Base-by-base conservation (phyloP, 1,284 basidiomycete genomes). In the Moesziomyces globuligerus region DNA sequence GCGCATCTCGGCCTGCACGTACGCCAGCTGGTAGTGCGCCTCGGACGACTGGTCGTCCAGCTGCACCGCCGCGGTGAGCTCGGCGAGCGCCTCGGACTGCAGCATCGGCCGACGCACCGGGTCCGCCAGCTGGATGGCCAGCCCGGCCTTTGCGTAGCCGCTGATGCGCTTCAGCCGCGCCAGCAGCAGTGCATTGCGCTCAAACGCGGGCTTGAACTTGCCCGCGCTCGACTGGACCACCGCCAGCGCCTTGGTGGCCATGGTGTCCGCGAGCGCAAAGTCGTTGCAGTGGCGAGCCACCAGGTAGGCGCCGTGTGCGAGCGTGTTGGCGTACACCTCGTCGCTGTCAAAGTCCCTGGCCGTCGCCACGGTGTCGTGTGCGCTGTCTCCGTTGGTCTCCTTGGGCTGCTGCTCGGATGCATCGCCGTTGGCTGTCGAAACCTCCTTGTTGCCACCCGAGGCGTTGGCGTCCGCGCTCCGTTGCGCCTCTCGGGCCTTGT, bases 1-100 rank as follows among this genome's bases (percentile, higher is more conserved):
- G 25, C 90, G 88, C n/a, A 86, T 86, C 49, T 89, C 87, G 10
- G 91, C 87, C 49, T 91, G 71, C 36, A 77, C 46, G 38, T 56
- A 70, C 10, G 76, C 79, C 4, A 82, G 75, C 32, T 71, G 67
- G 47, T 91, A 94, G 76, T 89, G 87, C 0, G 87, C 88, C 21
- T 82, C 77, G 1, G 88, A 86, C 1, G 90, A 86, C 0, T 86
- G 87, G 0, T 89, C 86, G 53, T 87, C 84, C 9, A 87, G 84
- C 24, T 85, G 80, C 7, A 89, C 84, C 0, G 91, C 88, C 0
- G 82, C 79, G 5, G 84, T 81, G 36, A 92, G 87, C 36, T 88
- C 86, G 18, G 61, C 72, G 5, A 69, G 60, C 32, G 54, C 55
- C 13, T 65, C 38, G 1, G 65, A 40, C 34, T 61, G 62, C 36